A percentile compares a stretch with the other conserved stretches of the same genome.
These are phyloP conservation scores for Tolypocladium sp. DNA, from an alignment of 2,329 filamentous ascomycete species.

Conservation along the genomic window DNA sequence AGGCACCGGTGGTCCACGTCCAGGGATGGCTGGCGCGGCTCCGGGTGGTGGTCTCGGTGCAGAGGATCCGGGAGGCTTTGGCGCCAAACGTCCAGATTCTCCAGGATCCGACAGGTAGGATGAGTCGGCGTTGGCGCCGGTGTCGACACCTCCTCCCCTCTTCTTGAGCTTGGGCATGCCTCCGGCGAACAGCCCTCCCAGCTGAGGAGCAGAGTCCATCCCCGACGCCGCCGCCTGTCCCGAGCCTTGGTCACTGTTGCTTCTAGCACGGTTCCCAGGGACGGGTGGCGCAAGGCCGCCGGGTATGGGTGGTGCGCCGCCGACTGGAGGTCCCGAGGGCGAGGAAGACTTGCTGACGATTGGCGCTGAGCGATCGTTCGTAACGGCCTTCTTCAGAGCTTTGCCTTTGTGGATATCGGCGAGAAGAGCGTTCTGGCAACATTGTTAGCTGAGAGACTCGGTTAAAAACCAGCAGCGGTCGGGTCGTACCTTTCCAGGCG, in stretches of 20 bases:
- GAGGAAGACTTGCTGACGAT: slow-evolving; percentile 33
- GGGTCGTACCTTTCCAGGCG: slow-evolving; percentile 49
- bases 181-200: slow-evolving; percentile 82
- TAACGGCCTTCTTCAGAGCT: slow-evolving; percentile 72
- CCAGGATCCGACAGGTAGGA: slow-evolving; percentile 76
- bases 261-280: slow-evolving; percentile 63
- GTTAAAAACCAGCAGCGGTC: too few species aligned
- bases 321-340: slow-evolving; percentile 49
- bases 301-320: slow-evolving; percentile 70
- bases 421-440: slow-evolving; percentile 67
- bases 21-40: slow-evolving; percentile 50
- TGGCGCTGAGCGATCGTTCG: slow-evolving; percentile 88
- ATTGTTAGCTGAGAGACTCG: slow-evolving; percentile 5
- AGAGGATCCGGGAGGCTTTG: slow-evolving; percentile 39
- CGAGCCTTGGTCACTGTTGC: slow-evolving; percentile 68
- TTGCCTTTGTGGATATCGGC: slow-evolving; percentile 79
- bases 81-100: slow-evolving; percentile 18
- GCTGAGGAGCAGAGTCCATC: slow-evolving; percentile 61
- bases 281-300: slow-evolving; percentile 63
- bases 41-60: slow-evolving; percentile 52
- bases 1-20: slow-evolving; percentile 28
- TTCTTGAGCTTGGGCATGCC: slow-evolving; percentile 95
- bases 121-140: slow-evolving; percentile 48
- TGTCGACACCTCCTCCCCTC: slow-evolving; percentile 70
- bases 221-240: slow-evolving; percentile 29